phyloP scores from a whole-genome alignment of 2,329 filamentous ascomycete species.

The Xylaria sp. region DNA sequence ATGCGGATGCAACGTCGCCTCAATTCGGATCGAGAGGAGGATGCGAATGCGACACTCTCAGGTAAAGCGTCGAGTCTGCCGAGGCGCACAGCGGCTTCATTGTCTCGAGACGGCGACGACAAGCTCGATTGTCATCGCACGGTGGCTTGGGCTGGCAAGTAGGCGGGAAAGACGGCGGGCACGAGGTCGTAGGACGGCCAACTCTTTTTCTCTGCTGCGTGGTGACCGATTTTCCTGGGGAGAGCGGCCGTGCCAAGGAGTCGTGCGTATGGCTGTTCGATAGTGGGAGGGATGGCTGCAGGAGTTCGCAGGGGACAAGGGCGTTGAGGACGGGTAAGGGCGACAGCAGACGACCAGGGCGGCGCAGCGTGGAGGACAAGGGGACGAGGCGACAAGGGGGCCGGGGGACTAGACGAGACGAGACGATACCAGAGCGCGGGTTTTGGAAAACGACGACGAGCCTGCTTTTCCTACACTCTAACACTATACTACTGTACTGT shows the following conservation, averaged over 20 bases:
- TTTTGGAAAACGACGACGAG: constrained; percentile 34
- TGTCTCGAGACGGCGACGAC: constrained; percentile 48
- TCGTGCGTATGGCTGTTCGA: constrained; percentile 22
- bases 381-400: constrained; percentile 15
- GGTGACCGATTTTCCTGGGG: neutral
- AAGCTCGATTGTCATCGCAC: constrained; percentile 43
- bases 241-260: constrained; percentile 21
- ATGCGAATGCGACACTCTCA: constrained; percentile 47
- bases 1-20: constrained; percentile 50
- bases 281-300: constrained; percentile 38
- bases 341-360: constrained; percentile 29
- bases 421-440: constrained; percentile 32
- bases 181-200: neutral
- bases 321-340: constrained; percentile 5
- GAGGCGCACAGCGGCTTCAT: constrained; percentile 51
- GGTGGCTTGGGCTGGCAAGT: constrained; percentile 18
- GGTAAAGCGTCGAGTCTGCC: constrained; percentile 50
- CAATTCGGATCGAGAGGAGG: constrained; percentile 40
- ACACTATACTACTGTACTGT: neutral
- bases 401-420: constrained; percentile 14
- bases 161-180: constrained; percentile 6
- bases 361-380: constrained; percentile 23
- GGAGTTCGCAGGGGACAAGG: constrained; percentile 42
- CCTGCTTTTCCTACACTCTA: constrained; percentile 20
- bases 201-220: neutral